These are phyloP conservation scores for Epichloe brachyelytri DNA, from an alignment of 2,329 filamentous ascomycete genomes.

Conservation along the genomic window DNA sequence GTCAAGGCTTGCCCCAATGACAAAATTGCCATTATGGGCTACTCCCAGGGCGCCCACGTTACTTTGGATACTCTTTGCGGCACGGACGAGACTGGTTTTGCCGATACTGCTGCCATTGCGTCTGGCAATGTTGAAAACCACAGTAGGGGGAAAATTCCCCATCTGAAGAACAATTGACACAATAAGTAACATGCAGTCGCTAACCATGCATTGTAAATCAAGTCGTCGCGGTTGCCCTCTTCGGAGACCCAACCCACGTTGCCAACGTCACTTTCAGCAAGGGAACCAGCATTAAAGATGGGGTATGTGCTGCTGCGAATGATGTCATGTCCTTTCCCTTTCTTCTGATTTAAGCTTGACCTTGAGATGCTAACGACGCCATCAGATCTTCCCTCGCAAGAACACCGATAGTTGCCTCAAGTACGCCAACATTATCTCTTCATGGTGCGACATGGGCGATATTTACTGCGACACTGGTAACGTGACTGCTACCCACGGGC, in stretches of 20 bases:
- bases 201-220: not conserved
- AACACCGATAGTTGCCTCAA: constrained; percentile 21
- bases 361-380: not conserved
- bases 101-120: constrained; percentile 14
- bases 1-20: constrained; percentile 22
- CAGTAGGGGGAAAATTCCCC: constrained; percentile 12
- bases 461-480: constrained; percentile 25
- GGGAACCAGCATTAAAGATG: constrained; percentile 24
- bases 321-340: not conserved
- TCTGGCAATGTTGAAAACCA: constrained; percentile 18
- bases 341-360: not conserved
- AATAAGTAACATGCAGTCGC: not conserved
- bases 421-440: constrained; percentile 23
- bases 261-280: constrained; percentile 22
- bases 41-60: constrained; percentile 31
- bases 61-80: constrained; percentile 26
- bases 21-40: constrained; percentile 29
- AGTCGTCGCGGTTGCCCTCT: constrained; percentile 28
- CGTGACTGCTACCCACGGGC: constrained; percentile 17
- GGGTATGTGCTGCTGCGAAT: constrained; percentile 17
- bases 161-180: no score
- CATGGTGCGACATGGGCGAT: constrained; percentile 30
- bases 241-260: constrained; percentile 29
- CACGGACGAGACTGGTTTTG: constrained; percentile 16
- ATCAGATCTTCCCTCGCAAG: constrained; percentile 24